Evolutionary conservation across 768 basidiomycete genomes (phyloP), one percentile per base, ranked within the genome.

Genomic region (Rhizopogon rudus): DNA sequence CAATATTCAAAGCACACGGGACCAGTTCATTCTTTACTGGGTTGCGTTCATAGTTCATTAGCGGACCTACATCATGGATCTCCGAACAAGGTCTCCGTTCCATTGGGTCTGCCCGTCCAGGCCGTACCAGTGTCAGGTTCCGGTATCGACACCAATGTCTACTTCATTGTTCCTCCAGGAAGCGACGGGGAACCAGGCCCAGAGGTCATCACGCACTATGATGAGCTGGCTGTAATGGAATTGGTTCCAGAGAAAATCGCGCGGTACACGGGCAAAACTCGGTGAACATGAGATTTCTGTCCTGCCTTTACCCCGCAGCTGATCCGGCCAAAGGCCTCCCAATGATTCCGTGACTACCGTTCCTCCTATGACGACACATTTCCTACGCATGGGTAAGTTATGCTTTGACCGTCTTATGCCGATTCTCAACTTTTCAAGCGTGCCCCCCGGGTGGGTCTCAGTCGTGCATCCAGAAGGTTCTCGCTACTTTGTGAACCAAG

Each of bases 171-270:
- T 8, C 33, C 10, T 17, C 61, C 62, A 2, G 12, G 35, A 8
- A 12, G 10, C 35, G 35, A 35, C 35, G 35, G 35, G 12, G 35
- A 35, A 4, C 35, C 35, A 35, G 10, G 10, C 9, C 2, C 35
- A 35, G 35, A 35, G 35, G 35, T 35, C 12, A 12, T 35, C 35
- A 12, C 12, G 35, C 10, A 12, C 9, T 12, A 35, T 13, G 35
- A 35, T 5, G 9, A 4, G 35, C 35, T 9, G 2, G 4, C 9
- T 4, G 10, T 12, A 35, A 9, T 4, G 10, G 35, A 12, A 35
- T 35, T 62, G 35, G 58, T 68, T 28, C 45, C 53, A 25, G n/a
- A 6, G 1, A 53, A 54, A 45, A 44, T 64, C n/a, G 52, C 51
- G 12, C 64, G 57, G 12, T 57, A 61, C 39, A 46, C 61, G 51